Evolutionary conservation across 225 moss, liverwort and hornwort species (phyloP), one percentile per base, ranked within the genome.

Genomic region (Asterella californica): DNA sequence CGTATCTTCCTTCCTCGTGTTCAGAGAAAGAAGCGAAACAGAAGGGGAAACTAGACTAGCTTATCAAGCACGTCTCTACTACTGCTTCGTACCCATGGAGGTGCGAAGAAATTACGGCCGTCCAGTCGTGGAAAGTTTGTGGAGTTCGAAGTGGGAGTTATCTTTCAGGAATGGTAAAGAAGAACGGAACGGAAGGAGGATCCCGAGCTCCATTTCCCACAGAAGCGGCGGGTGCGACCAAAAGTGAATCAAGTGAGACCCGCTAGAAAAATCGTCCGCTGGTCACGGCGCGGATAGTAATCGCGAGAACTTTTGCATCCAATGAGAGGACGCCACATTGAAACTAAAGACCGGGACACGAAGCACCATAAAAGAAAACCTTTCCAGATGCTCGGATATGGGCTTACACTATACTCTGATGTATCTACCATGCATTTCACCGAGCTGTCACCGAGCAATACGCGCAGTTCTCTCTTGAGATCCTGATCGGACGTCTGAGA

Each of bases 261-360:
- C 32, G 29, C 8, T 5, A 69, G 32, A 69, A 37, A 69, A 69
- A 69, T 69, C 68, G 38, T 21, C 38, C 37, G 37, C 10, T 69
- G 68, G 68, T 67, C 67, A 67, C 29, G 67, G 67, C 33, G 67
- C 36, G 67, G 67, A 12, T 67, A 34, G 67, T 67, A 34, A 67
- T 67, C 33, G 67, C 34, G 34, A 67, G 17, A 37, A 67, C 15
- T 2, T 34, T 67, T 32, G 15, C 0, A 18, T 0, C 67, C 36
- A 67, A 67, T 67, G 29, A 34, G 36, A 67, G 0, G 7, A 1
- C 2, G 29, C 67, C 67, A 67, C 67, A 10, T 67, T 18, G 18
- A 67, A 0, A 15, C 67, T n/a, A n/a, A n/a, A n/a, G n/a, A n/a
- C n/a, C n/a, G 4, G 11, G 61, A 25, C 61, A 61, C 61, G 61